Evolutionary conservation across 192 early-diverging fungal species (phyloP).

Genomic region (Backusella australiensis): DNA sequence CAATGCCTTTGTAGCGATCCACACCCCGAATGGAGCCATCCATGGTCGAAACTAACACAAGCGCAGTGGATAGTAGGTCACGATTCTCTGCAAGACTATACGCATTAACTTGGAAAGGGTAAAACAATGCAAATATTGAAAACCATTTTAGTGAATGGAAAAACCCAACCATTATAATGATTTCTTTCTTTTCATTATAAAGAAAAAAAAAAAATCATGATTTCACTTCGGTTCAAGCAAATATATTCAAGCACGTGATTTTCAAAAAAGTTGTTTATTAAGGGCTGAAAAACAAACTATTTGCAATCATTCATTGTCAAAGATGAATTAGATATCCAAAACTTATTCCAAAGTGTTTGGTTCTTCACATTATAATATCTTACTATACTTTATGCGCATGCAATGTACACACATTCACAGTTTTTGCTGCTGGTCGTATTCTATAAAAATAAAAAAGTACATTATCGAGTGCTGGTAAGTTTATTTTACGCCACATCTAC

Average conservation of each 20-base stretch:
- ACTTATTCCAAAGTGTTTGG: too few species aligned
- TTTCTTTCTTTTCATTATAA: neutral
- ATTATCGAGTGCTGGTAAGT: too few species aligned
- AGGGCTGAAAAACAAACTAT: too few species aligned
- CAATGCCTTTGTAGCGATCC: conserved; percentile 44
- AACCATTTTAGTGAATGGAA: conserved; percentile 3
- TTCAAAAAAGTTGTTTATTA: neutral
- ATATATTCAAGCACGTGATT: neutral
- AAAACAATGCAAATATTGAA: neutral
- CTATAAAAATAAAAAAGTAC: too few species aligned
- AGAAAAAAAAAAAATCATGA: neutral
- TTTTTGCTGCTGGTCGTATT: too few species aligned
- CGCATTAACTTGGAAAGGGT: neutral
- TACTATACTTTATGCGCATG: too few species aligned
- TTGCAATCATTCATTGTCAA: too few species aligned
- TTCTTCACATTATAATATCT: too few species aligned
- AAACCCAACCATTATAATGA: neutral
- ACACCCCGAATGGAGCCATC: conserved; percentile 76
- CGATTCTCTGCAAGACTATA: neutral
- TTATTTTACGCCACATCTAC: too few species aligned
- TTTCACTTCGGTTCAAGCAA: neutral
- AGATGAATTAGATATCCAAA: too few species aligned
- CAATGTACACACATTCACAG: too few species aligned
- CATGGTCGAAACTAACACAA: conserved; percentile 68
- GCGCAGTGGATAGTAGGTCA: conserved; percentile 13